Base-by-base conservation (phyloP, 768 basidiomycete species). In the Tricholoma flavovirens region DNA sequence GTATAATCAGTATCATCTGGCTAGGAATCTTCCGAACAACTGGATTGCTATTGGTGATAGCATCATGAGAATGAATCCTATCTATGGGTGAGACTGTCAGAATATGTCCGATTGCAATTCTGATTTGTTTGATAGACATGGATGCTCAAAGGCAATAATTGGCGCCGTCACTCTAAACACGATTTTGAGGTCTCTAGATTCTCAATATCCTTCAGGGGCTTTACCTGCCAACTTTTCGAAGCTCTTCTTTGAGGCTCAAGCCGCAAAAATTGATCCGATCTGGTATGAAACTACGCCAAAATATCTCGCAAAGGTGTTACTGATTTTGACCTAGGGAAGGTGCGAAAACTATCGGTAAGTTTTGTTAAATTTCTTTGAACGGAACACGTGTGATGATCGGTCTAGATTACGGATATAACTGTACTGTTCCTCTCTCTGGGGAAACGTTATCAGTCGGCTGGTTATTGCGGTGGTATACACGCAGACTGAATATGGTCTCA, bases 31-130 rank as follows among this genome's bases (percentile, higher is more conserved):
- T 9, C 73, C 73, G 1, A 53, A 57, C 12, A 74, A 73, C 53
- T 74, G 63, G 49, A 61, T 72, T 38, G 71, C 70, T 2, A 17
- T 73, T 24, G 73, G 71, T 15, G 73, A 74, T 46, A 66, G 69
- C 33, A 61, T 69, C 9, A 67, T 72, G 69, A 66, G 54, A 19
- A 49, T 56, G 3, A 59, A 59, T 56, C 59, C 55, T 49, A 42
- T 33, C 12, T 57, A 57, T 14, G 59, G 56, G 59, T 60, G 14
- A 32, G 45, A n/a, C n/a, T 43, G 6, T 14, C 35, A 42, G 32
- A 19, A 19, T 17, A 17, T 19, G 14, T 29, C 4, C 24, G 24
- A 11, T 4, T 19, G 3, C 5, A 7, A 24, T 24, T 14, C 12
- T 1, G 24, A 26, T 46, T 15, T 24, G 3, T 24, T 12, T 15